These are phyloP conservation scores for Aspergillus carlsbadensis DNA, from an alignment of 495 filamentous ascomycete species.

Conservation along the genomic window DNA sequence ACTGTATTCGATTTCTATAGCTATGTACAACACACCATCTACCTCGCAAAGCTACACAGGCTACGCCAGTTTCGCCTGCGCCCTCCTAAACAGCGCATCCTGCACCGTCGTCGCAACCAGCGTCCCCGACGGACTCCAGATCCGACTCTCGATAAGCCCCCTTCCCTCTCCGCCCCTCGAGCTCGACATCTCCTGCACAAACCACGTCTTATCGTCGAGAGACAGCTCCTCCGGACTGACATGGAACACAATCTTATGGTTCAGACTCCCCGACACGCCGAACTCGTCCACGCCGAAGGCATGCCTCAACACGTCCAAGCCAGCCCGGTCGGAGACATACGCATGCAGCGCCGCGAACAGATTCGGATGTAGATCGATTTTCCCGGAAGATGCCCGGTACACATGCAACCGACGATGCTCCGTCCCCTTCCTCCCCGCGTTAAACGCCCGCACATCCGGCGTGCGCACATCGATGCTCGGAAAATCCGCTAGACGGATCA, in stretches of 20 bases:
- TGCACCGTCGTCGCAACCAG: constrained; percentile 3
- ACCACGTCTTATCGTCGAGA: background rate
- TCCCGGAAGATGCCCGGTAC: background rate
- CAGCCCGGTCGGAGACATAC: constrained; percentile 1
- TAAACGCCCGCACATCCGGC: constrained; percentile 4
- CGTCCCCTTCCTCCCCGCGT: background rate
- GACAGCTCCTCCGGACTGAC: constrained; percentile 5
- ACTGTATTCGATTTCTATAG: too few species aligned
- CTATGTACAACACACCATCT: too few species aligned
- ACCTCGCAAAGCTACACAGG: background rate
- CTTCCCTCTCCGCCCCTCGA: background rate
- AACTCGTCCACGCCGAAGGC: background rate
- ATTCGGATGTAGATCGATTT: background rate
- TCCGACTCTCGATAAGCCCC: constrained; percentile 2
- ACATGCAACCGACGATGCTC: background rate
- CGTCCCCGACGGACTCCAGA: constrained; percentile 5
- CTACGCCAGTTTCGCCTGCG: constrained; percentile 1
- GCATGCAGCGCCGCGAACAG: background rate
- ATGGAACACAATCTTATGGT: constrained; percentile 9
- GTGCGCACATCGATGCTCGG: constrained; percentile 3
- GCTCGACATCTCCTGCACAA: constrained; percentile 9
- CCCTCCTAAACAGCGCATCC: constrained; percentile 1
- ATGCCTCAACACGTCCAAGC: background rate
- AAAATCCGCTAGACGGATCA: background rate
- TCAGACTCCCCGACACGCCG: constrained; percentile 4